Base-by-base conservation (phyloP, 2,329 filamentous ascomycete species). In the Venturia pyrina region DNA sequence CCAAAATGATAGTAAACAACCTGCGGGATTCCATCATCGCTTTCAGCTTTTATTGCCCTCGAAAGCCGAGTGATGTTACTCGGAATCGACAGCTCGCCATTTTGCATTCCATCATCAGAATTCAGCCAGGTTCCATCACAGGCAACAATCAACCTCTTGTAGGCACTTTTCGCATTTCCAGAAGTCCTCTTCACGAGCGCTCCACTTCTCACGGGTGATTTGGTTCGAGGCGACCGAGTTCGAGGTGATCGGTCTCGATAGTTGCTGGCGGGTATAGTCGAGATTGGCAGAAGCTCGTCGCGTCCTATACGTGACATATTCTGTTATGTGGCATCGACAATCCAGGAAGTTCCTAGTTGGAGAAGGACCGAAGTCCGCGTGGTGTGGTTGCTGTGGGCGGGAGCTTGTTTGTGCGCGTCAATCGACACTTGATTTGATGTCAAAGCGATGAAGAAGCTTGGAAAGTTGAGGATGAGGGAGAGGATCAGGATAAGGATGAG, bases 1-100 rank as follows among this genome's bases (percentile, higher is more conserved):
- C 81, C 81, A 63, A 75, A 77, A 61, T 82, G 79, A 69, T 83
- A 83, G 69, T 80, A 81, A 5, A 81, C 78, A 37, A 83, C 76
- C 68, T 83, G 81, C 11, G 78, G 78, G 17, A 82, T 77, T 7
- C 79, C 79, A 70, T 82, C 79, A 37, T 75, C 73, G 69, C 76
- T 79, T 63, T 79, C 73, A 11, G 78, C 74, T 65, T 79, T 80
- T 69, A 83, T 80, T 19, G 81, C 81, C 67, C 81, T 74, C 10
- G 77, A 76, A 24, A 83, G 75, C 3, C 80, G 75, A 0, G 80
- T 82, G 43, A 83, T 78, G 69, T 83, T 83, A 69, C 77, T 80
- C 2, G 79, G 80, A 10, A 79, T 75, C 3, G 75, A 70, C 5
- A 81, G 68, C 64, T 77, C 75, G 5, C 76, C 76, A 65, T 78